Percentiles rank a stretch among this genome's conserved stretches.
These are phyloP conservation scores for Cordyceps fumosorosea DNA, from an alignment of 2,329 filamentous ascomycete species.

Conservation along the genomic window DNA sequence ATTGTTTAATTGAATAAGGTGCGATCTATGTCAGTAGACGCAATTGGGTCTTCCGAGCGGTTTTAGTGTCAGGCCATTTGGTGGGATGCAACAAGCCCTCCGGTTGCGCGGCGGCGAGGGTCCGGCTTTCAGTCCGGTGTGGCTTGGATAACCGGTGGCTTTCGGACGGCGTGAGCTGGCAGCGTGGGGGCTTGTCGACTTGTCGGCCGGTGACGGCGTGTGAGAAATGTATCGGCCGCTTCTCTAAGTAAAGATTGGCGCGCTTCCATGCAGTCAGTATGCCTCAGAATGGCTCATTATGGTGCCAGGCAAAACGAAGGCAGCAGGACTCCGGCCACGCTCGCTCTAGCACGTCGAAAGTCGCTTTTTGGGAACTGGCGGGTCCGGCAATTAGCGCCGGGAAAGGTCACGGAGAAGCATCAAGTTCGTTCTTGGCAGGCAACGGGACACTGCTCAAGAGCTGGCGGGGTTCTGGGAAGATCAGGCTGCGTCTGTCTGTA, in stretches of 20 bases:
- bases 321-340: not conserved
- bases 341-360: not conserved
- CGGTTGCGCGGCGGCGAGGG: not conserved
- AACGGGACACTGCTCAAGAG: not conserved
- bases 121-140: not conserved
- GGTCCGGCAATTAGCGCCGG: conserved; percentile 6
- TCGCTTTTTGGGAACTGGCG: not conserved
- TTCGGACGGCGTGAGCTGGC: not conserved
- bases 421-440: not conserved
- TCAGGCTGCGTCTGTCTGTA: not conserved
- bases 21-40: not conserved
- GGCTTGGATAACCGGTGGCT: not conserved
- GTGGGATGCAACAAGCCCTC: not conserved
- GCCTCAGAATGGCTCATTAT: not conserved
- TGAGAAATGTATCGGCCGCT: too few relatives aligned
- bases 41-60: too few relatives aligned
- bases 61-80: too few relatives aligned
- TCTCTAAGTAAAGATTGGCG: not conserved
- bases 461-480: not conserved
- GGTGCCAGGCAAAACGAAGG: not conserved
- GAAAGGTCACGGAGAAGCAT: not conserved
- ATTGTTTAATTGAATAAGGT: not conserved
- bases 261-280: not conserved
- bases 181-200: too few relatives aligned
- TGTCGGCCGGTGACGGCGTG: too few relatives aligned